A percentile compares a stretch with the other conserved stretches of the same genome.
Conservation (phyloP, 441 rosid genomes). For the Populus hybrid region DNA sequence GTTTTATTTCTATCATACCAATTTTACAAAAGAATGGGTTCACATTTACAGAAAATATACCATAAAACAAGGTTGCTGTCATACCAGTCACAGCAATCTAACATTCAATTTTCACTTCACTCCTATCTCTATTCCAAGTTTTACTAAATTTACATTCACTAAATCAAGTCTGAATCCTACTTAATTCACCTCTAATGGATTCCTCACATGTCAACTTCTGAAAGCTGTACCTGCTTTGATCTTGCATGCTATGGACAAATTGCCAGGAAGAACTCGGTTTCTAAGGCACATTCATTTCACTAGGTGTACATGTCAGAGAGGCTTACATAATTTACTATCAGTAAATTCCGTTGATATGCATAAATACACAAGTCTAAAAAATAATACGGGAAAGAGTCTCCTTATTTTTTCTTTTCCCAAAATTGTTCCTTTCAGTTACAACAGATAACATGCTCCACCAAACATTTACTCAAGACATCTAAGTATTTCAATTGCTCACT, state of each 20-base stretch:
- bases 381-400: background rate
- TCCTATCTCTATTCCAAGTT: background rate
- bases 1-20: background rate
- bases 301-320: background rate
- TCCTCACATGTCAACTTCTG: background rate
- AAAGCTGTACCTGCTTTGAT: background rate
- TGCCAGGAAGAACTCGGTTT: background rate
- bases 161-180: background rate
- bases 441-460: background rate
- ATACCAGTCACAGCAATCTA: background rate
- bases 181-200: background rate
- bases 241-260: background rate
- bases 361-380: background rate
- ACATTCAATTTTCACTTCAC: background rate
- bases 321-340: background rate
- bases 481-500: background rate
- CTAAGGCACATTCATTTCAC: background rate
- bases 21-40: background rate
- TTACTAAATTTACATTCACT: background rate
- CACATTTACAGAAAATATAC: background rate
- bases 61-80: background rate
- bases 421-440: background rate
- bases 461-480: background rate
- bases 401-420: background rate
- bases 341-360: background rate